Evolutionary conservation across 257 asterid species (phyloP).

Genomic region (Verbascum thapsus): DNA sequence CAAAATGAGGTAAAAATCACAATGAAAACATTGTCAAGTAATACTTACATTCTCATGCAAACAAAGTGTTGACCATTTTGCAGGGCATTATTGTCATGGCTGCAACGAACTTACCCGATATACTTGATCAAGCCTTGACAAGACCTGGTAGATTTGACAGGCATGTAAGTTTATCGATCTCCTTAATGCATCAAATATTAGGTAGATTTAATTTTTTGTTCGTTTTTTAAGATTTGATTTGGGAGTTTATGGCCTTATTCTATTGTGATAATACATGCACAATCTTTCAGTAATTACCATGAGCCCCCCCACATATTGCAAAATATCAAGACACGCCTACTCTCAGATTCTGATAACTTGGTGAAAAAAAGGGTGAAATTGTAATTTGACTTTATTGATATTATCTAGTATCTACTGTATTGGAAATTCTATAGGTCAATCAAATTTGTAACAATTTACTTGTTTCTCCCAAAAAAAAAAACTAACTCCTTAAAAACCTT

Average conservation of each 20-base stretch:
- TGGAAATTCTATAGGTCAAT: background rate
- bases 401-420: too few relatives aligned
- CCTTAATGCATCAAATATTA: background rate
- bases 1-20: conserved; percentile 65
- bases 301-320: too few relatives aligned
- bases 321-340: too few relatives aligned
- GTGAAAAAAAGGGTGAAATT: too few relatives aligned
- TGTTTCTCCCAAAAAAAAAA: background rate
- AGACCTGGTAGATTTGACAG: conserved; percentile 89
- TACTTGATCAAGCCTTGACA: conserved; percentile 84
- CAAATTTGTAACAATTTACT: background rate
- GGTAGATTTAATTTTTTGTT: background rate
- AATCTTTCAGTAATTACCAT: too few relatives aligned
- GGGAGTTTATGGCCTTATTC: background rate
- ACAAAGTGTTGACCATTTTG: conserved; percentile 9
- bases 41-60: conserved; percentile 10
- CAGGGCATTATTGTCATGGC: conserved; percentile 86
- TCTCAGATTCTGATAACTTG: too few relatives aligned
- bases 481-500: conserved; percentile 24
- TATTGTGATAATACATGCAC: too few relatives aligned
- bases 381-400: too few relatives aligned
- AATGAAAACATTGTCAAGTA: background rate
- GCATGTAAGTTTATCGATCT: conserved; percentile 58
- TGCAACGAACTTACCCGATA: conserved; percentile 83
- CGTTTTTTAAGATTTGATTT: background rate